Percentiles rank a stretch among this genome's conserved stretches.
Evolutionary conservation across 352 stramenopile species (phyloP).

Genomic region (Phytophthora lateralis): DNA sequence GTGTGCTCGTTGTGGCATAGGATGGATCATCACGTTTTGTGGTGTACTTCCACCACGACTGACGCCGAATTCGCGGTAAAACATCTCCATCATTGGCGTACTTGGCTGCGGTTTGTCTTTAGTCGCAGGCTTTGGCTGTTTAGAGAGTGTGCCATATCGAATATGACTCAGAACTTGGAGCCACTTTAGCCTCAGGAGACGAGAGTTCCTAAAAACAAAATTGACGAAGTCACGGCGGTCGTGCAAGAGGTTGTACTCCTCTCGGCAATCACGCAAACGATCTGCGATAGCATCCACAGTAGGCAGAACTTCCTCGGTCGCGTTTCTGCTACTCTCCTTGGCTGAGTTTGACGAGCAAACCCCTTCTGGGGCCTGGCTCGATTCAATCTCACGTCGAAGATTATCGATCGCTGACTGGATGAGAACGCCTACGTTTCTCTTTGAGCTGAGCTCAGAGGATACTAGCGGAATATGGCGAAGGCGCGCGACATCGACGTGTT

Average conservation of each 20-base stretch:
- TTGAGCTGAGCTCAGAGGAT: conserved; percentile 12
- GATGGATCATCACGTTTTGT: conserved; percentile 3
- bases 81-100: conserved; percentile 31
- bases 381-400: conserved; percentile 33
- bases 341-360: not conserved
- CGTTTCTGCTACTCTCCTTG: not conserved
- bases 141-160: conserved; percentile 35
- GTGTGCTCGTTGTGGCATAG: conserved; percentile 48
- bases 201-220: conserved; percentile 66
- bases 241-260: conserved; percentile 43
- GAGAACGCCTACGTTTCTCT: conserved; percentile 24
- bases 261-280: conserved; percentile 37
- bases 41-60: not conserved
- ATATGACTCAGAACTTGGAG: conserved; percentile 55
- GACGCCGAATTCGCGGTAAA: conserved; percentile 51
- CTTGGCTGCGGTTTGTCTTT: not conserved
- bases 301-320: conserved; percentile 1
- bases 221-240: conserved; percentile 60
- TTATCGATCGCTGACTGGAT: conserved; percentile 43
- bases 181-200: conserved; percentile 51
- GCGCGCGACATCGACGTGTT: conserved; percentile 15
- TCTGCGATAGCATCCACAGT: conserved; percentile 48
- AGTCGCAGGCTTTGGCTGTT: not conserved
- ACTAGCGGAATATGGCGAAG: conserved; percentile 19
- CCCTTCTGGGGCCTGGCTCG: not conserved